Conservation (phyloP, 331 rosid genomes). For the Phaseolus coccineus region DNA sequence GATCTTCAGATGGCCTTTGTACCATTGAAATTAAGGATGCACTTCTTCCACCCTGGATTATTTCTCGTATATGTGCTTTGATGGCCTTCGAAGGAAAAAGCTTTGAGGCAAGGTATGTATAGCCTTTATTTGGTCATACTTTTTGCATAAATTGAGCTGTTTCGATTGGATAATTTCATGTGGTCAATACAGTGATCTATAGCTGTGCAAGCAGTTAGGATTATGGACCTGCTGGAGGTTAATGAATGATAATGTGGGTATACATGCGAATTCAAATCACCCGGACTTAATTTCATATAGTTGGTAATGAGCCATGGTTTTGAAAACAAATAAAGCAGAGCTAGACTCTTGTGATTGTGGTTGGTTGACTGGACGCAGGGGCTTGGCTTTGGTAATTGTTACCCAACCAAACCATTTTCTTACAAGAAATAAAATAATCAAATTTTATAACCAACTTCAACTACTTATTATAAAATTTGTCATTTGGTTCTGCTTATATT, state of each 20-base stretch:
- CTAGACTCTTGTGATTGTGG: neutral
- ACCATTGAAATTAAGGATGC: conserved; percentile 81
- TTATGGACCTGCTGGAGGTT: neutral
- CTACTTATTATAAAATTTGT: no score
- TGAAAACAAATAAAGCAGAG: neutral
- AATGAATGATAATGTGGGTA: neutral
- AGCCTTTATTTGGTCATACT: conserved; percentile 26
- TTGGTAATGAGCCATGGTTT: no score
- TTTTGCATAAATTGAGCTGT: conserved; percentile 32
- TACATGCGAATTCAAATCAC: neutral
- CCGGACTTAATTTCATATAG: neutral
- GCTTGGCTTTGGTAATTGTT: neutral
- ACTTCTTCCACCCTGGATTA: conserved; percentile 87
- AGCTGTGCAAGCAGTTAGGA: conserved; percentile 4
- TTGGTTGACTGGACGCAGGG: neutral
- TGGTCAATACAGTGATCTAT: neutral
- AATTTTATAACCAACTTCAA: no score
- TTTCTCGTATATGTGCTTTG: conserved; percentile 59
- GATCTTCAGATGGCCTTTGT: conserved; percentile 52
- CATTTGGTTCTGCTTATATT: no score
- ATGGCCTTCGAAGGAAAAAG: conserved; percentile 73
- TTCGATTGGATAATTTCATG: conserved; percentile 9
- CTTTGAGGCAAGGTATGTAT: conserved; percentile 83
- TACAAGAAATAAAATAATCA: no score
- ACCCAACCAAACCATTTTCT: neutral